Evolutionary conservation across 2,329 filamentous ascomycete species (phyloP).

Genomic region (Fusarium transvaalense): DNA sequence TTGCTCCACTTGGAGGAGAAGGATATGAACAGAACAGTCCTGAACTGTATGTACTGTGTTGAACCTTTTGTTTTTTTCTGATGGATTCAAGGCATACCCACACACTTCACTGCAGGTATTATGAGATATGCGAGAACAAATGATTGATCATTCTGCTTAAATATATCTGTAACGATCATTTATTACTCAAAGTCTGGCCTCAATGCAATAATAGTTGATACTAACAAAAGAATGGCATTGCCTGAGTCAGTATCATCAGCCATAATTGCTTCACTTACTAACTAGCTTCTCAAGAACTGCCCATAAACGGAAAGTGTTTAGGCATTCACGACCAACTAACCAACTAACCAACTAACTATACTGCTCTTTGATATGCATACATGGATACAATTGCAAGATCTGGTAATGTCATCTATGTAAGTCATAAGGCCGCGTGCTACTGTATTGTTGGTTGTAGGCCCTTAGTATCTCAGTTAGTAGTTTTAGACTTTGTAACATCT

Average conservation of each 20-base stretch:
- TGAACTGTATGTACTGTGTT: background rate
- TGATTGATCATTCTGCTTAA: background rate
- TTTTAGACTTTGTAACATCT: slow-evolving; percentile 18
- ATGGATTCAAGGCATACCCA: background rate
- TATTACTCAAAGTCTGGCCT: background rate
- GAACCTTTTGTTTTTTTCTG: background rate
- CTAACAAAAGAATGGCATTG: background rate
- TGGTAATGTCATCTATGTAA: background rate
- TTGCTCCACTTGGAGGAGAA: slow-evolving; percentile 18
- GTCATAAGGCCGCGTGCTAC: background rate
- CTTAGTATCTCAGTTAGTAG: too few relatives aligned
- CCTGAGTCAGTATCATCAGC: slow-evolving; percentile 33
- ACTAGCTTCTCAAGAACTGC: slow-evolving; percentile 26
- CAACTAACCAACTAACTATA: background rate
- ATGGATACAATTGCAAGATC: background rate
- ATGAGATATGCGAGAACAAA: background rate
- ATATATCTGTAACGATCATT: background rate
- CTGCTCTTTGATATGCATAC: background rate
- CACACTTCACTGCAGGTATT: background rate
- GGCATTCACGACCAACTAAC: background rate
- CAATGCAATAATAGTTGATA: background rate
- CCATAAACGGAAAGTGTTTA: slow-evolving; percentile 27
- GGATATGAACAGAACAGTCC: background rate
- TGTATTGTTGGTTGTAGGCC: background rate
- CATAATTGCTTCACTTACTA: slow-evolving; percentile 12